Evolutionary conservation across 1,284 basidiomycete genomes (phyloP).

Genomic region (Puccinia novopanici): DNA sequence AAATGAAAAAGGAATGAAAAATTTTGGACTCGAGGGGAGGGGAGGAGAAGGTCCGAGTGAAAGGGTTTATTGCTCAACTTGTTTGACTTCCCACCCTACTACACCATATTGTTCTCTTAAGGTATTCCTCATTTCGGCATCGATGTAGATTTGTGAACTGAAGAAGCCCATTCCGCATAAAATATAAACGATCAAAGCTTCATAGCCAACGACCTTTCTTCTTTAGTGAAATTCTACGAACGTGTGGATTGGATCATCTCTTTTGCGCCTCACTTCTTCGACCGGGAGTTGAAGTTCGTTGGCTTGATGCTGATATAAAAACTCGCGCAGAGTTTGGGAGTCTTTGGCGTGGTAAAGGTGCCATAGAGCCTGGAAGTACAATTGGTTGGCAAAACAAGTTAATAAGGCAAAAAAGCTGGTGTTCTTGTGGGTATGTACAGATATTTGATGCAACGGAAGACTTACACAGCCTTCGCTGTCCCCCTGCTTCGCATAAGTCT

Average conservation of each 20-base stretch:
- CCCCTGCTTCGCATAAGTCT: conserved; percentile 54
- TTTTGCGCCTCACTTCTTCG: conserved; percentile 20
- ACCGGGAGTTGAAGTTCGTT: not conserved
- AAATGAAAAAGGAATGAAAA: too few relatives aligned
- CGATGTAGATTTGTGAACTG: conserved; percentile 55
- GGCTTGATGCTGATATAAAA: too few relatives aligned
- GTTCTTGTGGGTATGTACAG: too few relatives aligned
- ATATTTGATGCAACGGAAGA: too few relatives aligned
- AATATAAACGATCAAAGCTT: not conserved
- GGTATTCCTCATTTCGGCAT: conserved; percentile 53
- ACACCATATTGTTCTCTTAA: conserved; percentile 54
- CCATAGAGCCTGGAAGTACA: too few relatives aligned
- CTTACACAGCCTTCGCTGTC: conserved; percentile 51
- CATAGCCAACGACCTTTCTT: not conserved
- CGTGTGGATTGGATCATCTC: conserved; percentile 47
- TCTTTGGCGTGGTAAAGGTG: too few relatives aligned
- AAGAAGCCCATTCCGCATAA: not conserved
- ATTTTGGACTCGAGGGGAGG: too few relatives aligned
- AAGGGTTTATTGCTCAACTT: conserved; percentile 31
- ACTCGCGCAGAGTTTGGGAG: too few relatives aligned
- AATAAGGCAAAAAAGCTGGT: too few relatives aligned
- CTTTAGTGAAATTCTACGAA: not conserved
- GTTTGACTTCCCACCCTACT: conserved; percentile 54
- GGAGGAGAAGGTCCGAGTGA: too few relatives aligned
- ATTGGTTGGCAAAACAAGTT: not conserved